A percentile compares a stretch with the other conserved stretches of the same genome.
Conservation (phyloP, 345 rosid genomes). For the Moringa oleifera region DNA sequence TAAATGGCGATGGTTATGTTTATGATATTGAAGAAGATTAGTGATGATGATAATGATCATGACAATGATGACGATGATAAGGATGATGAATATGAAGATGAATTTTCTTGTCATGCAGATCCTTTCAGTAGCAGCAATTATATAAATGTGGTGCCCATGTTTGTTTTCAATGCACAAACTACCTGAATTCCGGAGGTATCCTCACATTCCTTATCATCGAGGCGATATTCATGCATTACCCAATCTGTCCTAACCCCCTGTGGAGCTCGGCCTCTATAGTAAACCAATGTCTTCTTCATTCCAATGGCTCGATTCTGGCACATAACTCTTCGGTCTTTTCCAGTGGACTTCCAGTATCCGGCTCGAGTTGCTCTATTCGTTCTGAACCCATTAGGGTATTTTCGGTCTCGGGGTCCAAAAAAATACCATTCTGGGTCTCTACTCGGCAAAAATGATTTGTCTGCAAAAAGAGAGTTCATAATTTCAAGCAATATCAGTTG, state of each 20-base stretch:
- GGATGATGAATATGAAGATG: too few species aligned
- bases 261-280: conserved; percentile 87
- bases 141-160: too few species aligned
- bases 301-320: conserved; percentile 70
- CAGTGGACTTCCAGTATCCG: conserved; percentile 90
- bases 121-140: too few species aligned
- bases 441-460: conserved; percentile 76
- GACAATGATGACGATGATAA: too few species aligned
- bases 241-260: conserved; percentile 86
- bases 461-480: too few species aligned
- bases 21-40: too few species aligned
- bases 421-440: conserved; percentile 97
- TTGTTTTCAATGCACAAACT: conserved; percentile 16
- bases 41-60: too few species aligned
- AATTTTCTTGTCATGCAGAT: too few species aligned
- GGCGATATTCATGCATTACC: conserved; percentile 97
- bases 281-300: conserved; percentile 93
- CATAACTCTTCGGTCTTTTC: conserved; percentile 74
- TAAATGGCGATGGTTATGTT: too few species aligned
- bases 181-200: conserved; percentile 83
- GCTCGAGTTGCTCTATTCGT: conserved; percentile 86
- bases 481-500: too few species aligned
- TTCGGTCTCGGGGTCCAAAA: conserved; percentile 88
- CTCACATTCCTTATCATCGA: conserved; percentile 76
- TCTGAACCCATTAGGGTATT: conserved; percentile 85